Evolutionary conservation across 441 rosid species (phyloP), one percentile per base, ranked within the genome.

Genomic region (Breynia disticha): DNA sequence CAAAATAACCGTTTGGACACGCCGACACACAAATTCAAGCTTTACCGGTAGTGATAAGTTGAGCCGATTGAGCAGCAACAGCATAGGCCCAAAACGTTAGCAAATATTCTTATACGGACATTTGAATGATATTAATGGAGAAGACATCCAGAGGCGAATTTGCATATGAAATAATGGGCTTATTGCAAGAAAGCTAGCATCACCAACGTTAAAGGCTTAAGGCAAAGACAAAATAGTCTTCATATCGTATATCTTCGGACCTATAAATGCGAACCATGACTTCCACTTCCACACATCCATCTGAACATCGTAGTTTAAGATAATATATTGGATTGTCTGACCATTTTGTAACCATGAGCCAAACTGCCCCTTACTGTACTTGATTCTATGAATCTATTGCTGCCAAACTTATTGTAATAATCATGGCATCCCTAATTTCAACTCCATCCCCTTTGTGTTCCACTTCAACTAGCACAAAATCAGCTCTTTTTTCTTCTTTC

Each of bases 381-480:
- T 49, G 24, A 14, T 19, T 14, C 17, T 15, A 28, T 28, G 35
- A 28, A 28, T 28, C 5, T n/a, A 21, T 19, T 4, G 2, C 19
- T 20, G 13, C 14, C 13, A 7, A 10, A 50, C 24, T 38, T 5
- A 28, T 28, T 28, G 35, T 20, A 52, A 67, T 64, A 73, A 69
- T 62, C 60, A 79, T 80, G 90, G 87, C 84, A 17, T 66, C 74
- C 3, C 59, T 75, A 45, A 51, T 75, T 62, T 76, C 76, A 52
- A 16, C 58, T 39, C 54, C 82, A 15, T 16, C 65, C 3, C 54
- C 63, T 22, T 41, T 62, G 7, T 70, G 48, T 62, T 68, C 72
- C 13, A 62, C 73, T 52, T 63, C 71, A 7, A 46, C 64, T 15
- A 63, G 56, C 72, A 54, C 75, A 14, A 74, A 72, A 39, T 53